Conservation (phyloP, 139 green algal genomes). For the Klebsormidium nitens region DNA sequence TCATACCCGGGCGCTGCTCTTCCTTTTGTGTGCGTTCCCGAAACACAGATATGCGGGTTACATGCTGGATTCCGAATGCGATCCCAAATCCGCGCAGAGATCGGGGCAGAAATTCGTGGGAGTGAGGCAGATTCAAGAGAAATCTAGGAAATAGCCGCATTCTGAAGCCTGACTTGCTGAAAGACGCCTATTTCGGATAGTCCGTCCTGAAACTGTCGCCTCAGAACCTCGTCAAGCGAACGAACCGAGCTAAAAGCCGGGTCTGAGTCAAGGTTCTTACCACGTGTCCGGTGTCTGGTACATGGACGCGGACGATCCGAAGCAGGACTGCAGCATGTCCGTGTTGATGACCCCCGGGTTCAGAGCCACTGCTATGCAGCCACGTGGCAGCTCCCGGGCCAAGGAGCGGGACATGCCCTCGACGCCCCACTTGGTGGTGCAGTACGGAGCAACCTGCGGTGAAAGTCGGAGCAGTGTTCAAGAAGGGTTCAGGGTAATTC, state of each 20-base stretch:
- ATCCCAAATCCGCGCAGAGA: no score
- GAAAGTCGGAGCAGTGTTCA: no score
- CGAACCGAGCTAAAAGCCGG: neutral
- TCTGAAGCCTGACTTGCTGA: neutral
- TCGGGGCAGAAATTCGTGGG: neutral
- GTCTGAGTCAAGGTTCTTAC: slow-evolving; percentile 1
- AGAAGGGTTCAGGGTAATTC: no score
- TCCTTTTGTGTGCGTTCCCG: no score
- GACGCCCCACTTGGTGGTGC: slow-evolving; percentile 29
- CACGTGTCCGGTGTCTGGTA: slow-evolving; percentile 18
- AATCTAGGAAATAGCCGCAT: neutral
- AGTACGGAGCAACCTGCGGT: slow-evolving; percentile 33
- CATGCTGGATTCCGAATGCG: no score
- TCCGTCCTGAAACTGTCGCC: no score
- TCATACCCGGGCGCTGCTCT: no score
- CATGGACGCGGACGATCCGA: slow-evolving; percentile 27
- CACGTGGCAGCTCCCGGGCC: slow-evolving; percentile 23
- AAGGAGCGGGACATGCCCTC: slow-evolving; percentile 28
- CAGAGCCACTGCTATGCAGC: slow-evolving; percentile 14
- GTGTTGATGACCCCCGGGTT: slow-evolving; percentile 36
- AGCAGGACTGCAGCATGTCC: slow-evolving; percentile 30
- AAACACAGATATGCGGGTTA: no score
- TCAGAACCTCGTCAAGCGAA: neutral
- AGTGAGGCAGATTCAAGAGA: neutral
- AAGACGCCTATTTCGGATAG: no score